Evolutionary conservation across 768 basidiomycete genomes (phyloP).

Genomic region (Trametes punicea): DNA sequence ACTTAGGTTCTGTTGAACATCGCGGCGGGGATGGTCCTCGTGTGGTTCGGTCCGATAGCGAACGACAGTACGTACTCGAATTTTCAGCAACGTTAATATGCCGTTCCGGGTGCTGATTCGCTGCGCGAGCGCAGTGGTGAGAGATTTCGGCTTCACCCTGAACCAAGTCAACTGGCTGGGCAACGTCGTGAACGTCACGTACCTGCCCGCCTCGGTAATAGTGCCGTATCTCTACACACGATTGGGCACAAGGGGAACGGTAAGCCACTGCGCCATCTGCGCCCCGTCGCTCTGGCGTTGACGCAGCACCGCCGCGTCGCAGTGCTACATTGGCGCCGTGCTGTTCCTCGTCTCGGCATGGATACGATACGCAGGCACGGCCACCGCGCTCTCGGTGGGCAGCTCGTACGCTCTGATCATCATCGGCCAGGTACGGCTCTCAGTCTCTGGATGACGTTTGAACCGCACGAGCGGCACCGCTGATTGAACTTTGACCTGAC

Average conservation of each 20-base stretch:
- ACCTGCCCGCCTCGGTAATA: conserved; percentile 57
- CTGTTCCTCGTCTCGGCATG: conserved; percentile 62
- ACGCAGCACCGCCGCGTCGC: too few relatives aligned
- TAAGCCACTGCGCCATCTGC: too few relatives aligned
- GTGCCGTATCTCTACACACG: conserved; percentile 55
- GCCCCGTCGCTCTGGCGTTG: too few relatives aligned
- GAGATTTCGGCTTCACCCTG: conserved; percentile 65
- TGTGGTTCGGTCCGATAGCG: conserved; percentile 86
- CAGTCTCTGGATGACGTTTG: too few relatives aligned
- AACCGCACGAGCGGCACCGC: too few relatives aligned
- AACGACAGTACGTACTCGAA: conserved; percentile 49
- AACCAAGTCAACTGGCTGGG: conserved; percentile 80
- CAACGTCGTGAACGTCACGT: conserved; percentile 60
- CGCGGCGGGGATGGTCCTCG: conserved; percentile 62
- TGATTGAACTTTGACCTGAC: too few relatives aligned
- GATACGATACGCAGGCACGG: conserved; percentile 74
- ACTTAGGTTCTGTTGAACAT: conserved; percentile 60
- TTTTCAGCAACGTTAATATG: not conserved
- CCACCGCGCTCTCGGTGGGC: conserved; percentile 44
- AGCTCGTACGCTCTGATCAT: conserved; percentile 66
- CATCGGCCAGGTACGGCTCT: conserved; percentile 55
- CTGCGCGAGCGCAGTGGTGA: conserved; percentile 41
- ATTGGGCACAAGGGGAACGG: conserved; percentile 62
- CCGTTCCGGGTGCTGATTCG: not conserved
- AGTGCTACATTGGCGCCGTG: conserved; percentile 62